Conservation (phyloP, 2,329 filamentous ascomycete species). For the Lasiodiplodia hormozganensis region DNA sequence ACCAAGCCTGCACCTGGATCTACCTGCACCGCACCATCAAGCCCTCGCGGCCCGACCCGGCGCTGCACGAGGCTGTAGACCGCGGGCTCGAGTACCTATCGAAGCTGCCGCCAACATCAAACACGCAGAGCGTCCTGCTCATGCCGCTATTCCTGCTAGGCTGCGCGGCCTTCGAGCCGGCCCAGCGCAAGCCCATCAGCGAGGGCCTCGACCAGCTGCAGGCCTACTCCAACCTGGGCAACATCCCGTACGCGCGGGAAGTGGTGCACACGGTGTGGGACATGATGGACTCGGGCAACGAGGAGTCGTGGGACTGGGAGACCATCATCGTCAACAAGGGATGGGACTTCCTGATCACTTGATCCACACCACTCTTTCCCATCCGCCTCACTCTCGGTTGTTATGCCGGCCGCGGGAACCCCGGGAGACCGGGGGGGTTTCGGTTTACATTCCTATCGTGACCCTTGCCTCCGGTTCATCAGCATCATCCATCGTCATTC, state of each 20-base stretch:
- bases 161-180: conserved; percentile 63
- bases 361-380: conserved; percentile 32
- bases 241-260: conserved; percentile 62
- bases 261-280: conserved; percentile 66
- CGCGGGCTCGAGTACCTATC: conserved; percentile 64
- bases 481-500: background rate
- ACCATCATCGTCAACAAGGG: conserved; percentile 64
- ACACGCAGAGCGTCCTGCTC: conserved; percentile 65
- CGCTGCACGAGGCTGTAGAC: conserved; percentile 64
- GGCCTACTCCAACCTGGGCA: conserved; percentile 63
- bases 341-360: conserved; percentile 68
- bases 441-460: background rate
- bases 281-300: conserved; percentile 64
- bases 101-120: conserved; percentile 60
- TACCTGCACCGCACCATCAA: conserved; percentile 68
- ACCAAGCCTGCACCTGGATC: conserved; percentile 68
- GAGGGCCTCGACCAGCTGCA: conserved; percentile 62
- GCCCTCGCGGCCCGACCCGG: conserved; percentile 61
- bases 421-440: background rate
- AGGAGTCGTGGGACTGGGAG: conserved; percentile 70
- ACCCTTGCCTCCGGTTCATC: background rate
- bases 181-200: conserved; percentile 63
- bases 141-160: conserved; percentile 68
- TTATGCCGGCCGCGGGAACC: background rate
- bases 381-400: background rate